Evolutionary conservation across 1,139 yeast species (phyloP).

Genomic region (Debaryomyces nepalensis): DNA sequence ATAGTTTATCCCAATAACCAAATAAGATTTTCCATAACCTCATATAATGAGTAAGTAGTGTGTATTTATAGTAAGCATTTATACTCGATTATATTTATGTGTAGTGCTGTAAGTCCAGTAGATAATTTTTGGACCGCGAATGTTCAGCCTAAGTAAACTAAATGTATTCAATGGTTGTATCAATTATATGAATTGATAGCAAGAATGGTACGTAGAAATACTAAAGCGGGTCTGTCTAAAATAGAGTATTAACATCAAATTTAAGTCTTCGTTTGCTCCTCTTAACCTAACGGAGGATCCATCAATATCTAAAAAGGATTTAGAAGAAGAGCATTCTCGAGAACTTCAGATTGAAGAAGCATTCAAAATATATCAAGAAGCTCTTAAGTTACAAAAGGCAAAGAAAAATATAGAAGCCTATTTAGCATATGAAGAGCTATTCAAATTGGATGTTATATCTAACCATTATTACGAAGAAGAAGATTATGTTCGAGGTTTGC

Average conservation of each 20-base stretch:
- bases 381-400: constrained; percentile 63
- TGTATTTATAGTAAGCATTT: background rate
- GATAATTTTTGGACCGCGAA: constrained; percentile 2
- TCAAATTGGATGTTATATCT: constrained; percentile 68
- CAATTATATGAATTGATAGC: too few species aligned
- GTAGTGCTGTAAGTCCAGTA: background rate
- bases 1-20: too few species aligned
- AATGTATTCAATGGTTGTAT: background rate
- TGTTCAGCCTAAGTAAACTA: too few species aligned
- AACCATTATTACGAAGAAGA: constrained; percentile 52
- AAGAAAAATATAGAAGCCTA: constrained; percentile 55
- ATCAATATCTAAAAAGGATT: constrained; percentile 46
- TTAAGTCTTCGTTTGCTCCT: constrained; percentile 74
- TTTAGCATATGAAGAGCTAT: constrained; percentile 60
- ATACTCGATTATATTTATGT: background rate
- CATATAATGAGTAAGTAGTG: background rate
- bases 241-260: constrained; percentile 10
- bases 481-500: constrained; percentile 43
- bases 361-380: constrained; percentile 72
- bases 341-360: constrained; percentile 91
- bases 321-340: constrained; percentile 86
- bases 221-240: background rate
- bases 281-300: constrained; percentile 79
- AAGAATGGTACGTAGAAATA: constrained; percentile 11
- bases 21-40: too few species aligned